Percentiles rank a stretch among this genome's conserved stretches.
Evolutionary conservation across 1,139 yeast species (phyloP).

Genomic region (Lodderomyces oxycetoniae): DNA sequence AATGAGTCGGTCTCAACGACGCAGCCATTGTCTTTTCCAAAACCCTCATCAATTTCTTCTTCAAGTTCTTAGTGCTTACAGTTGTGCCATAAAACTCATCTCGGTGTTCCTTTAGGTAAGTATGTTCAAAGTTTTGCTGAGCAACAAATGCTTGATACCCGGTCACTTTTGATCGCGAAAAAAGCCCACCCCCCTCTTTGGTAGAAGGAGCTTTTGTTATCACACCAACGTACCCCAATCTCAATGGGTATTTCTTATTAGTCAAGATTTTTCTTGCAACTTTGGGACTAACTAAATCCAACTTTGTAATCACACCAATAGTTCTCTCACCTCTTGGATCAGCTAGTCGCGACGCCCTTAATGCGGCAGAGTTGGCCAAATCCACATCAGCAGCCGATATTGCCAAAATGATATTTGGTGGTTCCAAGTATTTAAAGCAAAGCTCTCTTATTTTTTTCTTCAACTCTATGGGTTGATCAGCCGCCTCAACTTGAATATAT

Average conservation of each 20-base stretch:
- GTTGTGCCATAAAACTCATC: constrained; percentile 59
- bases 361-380: constrained; percentile 91
- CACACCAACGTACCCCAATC: constrained; percentile 97
- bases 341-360: constrained; percentile 85
- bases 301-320: constrained; percentile 89
- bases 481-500: constrained; percentile 93
- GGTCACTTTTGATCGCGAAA: constrained; percentile 33
- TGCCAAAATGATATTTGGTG: constrained; percentile 91
- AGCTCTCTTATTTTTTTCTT: constrained; percentile 73
- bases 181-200: constrained; percentile 22
- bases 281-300: constrained; percentile 81
- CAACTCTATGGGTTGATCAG: constrained; percentile 86
- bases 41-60: constrained; percentile 77
- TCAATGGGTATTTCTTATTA: constrained; percentile 81
- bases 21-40: constrained; percentile 89
- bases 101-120: constrained; percentile 56
- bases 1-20: constrained; percentile 82
- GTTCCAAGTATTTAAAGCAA: constrained; percentile 80
- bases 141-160: constrained; percentile 50
- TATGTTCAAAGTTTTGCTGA: constrained; percentile 61
- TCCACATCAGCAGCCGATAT: constrained; percentile 98
- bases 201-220: constrained; percentile 69
- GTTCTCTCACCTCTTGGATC: constrained; percentile 96
- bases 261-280: constrained; percentile 64
- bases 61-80: constrained; percentile 72